Percentiles rank a stretch among this genome's conserved stretches.
Evolutionary conservation across 371 early-diverging fungal species (phyloP).

Genomic region (Entomophthora muscae): DNA sequence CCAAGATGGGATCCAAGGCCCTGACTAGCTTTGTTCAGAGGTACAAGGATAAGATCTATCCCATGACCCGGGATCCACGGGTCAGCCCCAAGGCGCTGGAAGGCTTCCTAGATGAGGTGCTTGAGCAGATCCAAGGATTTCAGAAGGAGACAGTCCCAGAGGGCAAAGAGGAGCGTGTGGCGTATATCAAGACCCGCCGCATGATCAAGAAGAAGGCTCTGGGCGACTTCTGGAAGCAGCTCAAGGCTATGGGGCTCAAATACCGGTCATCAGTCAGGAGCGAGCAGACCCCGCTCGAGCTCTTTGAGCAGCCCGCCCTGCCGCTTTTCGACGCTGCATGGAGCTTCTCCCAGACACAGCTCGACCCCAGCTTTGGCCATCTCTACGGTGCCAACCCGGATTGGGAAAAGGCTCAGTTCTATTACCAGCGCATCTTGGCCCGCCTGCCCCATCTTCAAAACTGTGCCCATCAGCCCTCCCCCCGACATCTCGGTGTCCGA

Average conservation of each 20-base stretch:
- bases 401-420: constrained; percentile 35
- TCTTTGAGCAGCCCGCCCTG: constrained; percentile 2
- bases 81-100: not conserved
- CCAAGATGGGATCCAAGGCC: not conserved
- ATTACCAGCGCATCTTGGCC: constrained; percentile 40
- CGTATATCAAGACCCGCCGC: constrained; percentile 42
- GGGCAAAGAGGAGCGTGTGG: not conserved
- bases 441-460: constrained; percentile 43
- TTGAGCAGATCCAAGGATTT: not conserved
- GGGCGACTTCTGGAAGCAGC: constrained; percentile 64
- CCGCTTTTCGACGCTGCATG: not conserved
- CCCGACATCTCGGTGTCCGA: constrained; percentile 53
- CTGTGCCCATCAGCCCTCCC: constrained; percentile 29
- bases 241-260: constrained; percentile 56
- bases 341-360: constrained; percentile 8
- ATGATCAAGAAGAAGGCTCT: constrained; percentile 70
- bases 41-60: not conserved
- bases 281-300: not conserved
- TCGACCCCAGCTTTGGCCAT: constrained; percentile 13
- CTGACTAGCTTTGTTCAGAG: not conserved
- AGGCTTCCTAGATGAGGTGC: not conserved
- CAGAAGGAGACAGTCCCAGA: constrained; percentile 6
- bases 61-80: not conserved
- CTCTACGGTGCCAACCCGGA: constrained; percentile 17
- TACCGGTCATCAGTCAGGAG: not conserved